Conservation (phyloP, 768 basidiomycete species). For the Pleurotus salmoneostramineus region DNA sequence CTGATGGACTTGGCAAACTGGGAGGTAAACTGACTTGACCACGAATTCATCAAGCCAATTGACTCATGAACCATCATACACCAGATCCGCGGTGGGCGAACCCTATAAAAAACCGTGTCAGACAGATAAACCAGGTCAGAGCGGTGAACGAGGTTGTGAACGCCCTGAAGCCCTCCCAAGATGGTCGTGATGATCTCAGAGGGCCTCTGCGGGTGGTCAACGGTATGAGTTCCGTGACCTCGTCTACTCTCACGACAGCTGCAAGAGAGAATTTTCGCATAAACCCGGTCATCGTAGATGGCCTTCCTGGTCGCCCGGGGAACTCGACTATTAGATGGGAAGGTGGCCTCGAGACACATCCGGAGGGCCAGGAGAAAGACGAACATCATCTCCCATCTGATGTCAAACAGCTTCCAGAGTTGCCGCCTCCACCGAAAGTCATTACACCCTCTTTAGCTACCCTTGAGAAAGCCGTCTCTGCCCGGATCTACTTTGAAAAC, state of each 20-base stretch:
- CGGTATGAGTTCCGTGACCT: constrained; percentile 64
- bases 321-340: constrained; percentile 61
- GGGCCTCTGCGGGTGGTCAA: constrained; percentile 76
- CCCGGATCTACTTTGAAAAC: constrained; percentile 93
- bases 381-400: constrained; percentile 33
- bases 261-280: constrained; percentile 64
- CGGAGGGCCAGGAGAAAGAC: constrained; percentile 61
- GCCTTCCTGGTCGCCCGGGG: constrained; percentile 51
- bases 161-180: constrained; percentile 57
- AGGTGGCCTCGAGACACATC: constrained; percentile 57
- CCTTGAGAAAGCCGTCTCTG: constrained; percentile 89
- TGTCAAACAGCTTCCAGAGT: constrained; percentile 23
- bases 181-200: constrained; percentile 36
- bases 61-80: constrained; percentile 19
- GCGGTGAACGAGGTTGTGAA: constrained; percentile 78
- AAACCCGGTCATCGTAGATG: constrained; percentile 38
- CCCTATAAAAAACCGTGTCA: constrained; percentile 80
- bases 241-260: constrained; percentile 72
- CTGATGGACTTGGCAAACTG: constrained; percentile 84
- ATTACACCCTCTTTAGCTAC: constrained; percentile 88
- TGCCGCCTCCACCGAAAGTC: constrained; percentile 38
- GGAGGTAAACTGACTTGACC: constrained; percentile 53
- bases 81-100: constrained; percentile 85
- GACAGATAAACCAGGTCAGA: constrained; percentile 60
- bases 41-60: constrained; percentile 15